Base-by-base conservation (phyloP, 2,329 filamentous ascomycete species). In the Phialophora macrospora region DNA sequence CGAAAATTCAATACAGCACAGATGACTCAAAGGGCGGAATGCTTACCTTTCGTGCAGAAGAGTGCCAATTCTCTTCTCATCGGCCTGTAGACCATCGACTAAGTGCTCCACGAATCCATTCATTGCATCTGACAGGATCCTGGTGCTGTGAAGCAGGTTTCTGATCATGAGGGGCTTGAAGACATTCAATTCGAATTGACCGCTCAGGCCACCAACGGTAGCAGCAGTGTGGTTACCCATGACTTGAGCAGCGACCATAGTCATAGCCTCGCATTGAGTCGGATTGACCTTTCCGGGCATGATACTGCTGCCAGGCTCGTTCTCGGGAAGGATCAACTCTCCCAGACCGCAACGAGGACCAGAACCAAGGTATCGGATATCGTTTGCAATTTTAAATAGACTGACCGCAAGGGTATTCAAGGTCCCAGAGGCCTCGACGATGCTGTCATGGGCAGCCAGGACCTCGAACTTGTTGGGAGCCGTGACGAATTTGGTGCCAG, bases 281-380 rank as follows among this genome's bases (percentile, higher is more conserved):
- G 95, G 95, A 84, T 99, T 99, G 78, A 99, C 95, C 85, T 99
- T 99, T 76, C 95, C 95, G 52, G 95, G 95, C 95, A 99, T 99
- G 84, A 99, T 98, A 73, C 91, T 96, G 76, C 90, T 95, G 70
- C 94, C 94, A 38, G 95, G 95, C 84, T 99, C 95, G 82, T 99
- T 99, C 84, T 99, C 95, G 28, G 95, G 95, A 59, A 99, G 88
- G 75, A 87, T 87, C 70, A 99, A 87, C 83, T 99, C 95, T 72
- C 93, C 94, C 24, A 98, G 89, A 75, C 95, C 95, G 80, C 95
- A 98, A 66, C 95, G 92, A 63, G 95, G 95, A 17, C 95, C 95
- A 72, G 92, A 96, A 74, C 95, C 95, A 60, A 98, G 91, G 83
- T 97, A 98, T 75, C 95, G 90, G 77, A 99, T 92, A 78, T 98